Evolutionary conservation across 371 early-diverging fungal genomes (phyloP).

Genomic region (Apophysomyces variabilis): DNA sequence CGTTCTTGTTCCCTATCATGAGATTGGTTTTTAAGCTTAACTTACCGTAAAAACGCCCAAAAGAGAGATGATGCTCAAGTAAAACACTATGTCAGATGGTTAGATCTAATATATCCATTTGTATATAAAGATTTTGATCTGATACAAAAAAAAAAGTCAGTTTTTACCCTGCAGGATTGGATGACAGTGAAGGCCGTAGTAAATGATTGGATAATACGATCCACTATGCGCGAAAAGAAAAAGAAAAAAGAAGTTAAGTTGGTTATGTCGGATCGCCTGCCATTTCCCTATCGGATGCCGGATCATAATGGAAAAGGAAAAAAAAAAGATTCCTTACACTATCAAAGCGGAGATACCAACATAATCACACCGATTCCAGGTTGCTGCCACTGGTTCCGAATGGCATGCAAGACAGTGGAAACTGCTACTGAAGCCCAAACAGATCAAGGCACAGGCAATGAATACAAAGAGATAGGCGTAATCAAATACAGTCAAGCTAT

Average conservation of each 20-base stretch:
- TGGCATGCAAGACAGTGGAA: slow-evolving; percentile 92
- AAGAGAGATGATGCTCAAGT: slow-evolving; percentile 11
- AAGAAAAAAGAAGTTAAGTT: too few species aligned
- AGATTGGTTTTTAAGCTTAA: too few species aligned
- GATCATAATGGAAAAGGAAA: too few species aligned
- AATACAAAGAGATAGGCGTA: slow-evolving; percentile 70
- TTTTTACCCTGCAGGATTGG: slow-evolving; percentile 32
- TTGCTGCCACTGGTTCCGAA: slow-evolving; percentile 67
- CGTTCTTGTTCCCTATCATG: too few species aligned
- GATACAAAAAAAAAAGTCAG: neutral
- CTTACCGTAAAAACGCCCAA: slow-evolving; percentile 15
- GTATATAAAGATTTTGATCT: neutral
- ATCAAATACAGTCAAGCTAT: slow-evolving; percentile 64
- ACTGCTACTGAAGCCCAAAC: slow-evolving; percentile 78
- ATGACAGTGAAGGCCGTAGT: slow-evolving; percentile 28
- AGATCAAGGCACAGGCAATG: slow-evolving; percentile 72
- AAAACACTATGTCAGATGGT: neutral
- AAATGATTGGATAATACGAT: slow-evolving; percentile 76
- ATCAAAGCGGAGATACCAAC: slow-evolving; percentile 89
- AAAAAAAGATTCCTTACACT: slow-evolving; percentile 52
- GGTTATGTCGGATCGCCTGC: too few species aligned
- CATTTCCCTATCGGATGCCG: too few species aligned
- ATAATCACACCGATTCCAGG: slow-evolving; percentile 91
- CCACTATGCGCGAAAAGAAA: slow-evolving; percentile 44
- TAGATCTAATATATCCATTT: neutral